Percentiles rank a stretch among this genome's conserved stretches.
Conservation (phyloP, 441 rosid species). For the Pelargonium australe region DNA sequence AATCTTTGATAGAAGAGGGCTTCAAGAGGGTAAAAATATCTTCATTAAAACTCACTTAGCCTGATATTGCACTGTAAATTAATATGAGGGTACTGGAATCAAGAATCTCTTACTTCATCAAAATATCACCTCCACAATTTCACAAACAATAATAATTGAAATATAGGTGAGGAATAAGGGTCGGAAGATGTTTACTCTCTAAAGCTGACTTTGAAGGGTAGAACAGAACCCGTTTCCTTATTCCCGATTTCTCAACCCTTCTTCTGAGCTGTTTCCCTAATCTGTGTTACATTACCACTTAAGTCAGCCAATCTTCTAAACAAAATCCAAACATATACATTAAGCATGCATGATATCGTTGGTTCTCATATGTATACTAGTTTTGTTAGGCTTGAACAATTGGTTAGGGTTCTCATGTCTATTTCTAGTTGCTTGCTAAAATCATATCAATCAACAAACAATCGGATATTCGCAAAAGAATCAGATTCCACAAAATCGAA, state of each 20-base stretch:
- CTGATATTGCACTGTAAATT: background rate
- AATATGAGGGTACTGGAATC: background rate
- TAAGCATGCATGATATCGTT: background rate
- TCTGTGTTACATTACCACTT: constrained; percentile 32
- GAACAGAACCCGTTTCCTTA: constrained; percentile 74
- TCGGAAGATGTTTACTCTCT: constrained; percentile 48
- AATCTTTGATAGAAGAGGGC: background rate
- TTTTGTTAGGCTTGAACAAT: background rate
- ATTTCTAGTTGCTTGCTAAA: background rate
- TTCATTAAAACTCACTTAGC: background rate
- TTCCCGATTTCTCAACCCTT: constrained; percentile 70
- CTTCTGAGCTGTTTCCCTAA: constrained; percentile 71
- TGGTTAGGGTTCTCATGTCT: background rate
- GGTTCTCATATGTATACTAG: background rate
- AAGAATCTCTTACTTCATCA: background rate
- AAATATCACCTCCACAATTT: background rate
- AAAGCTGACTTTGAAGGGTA: constrained; percentile 87
- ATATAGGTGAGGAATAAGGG: background rate
- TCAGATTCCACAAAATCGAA: background rate
- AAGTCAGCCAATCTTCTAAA: constrained; percentile 5
- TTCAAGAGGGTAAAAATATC: constrained; percentile 1
- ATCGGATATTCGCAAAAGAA: background rate
- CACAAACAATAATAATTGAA: background rate
- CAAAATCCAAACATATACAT: background rate
- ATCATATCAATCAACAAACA: background rate